Percentiles rank a stretch among this genome's conserved stretches.
These are phyloP conservation scores for Penicillium manginii DNA, from an alignment of 495 filamentous ascomycete species.

Conservation along the genomic window DNA sequence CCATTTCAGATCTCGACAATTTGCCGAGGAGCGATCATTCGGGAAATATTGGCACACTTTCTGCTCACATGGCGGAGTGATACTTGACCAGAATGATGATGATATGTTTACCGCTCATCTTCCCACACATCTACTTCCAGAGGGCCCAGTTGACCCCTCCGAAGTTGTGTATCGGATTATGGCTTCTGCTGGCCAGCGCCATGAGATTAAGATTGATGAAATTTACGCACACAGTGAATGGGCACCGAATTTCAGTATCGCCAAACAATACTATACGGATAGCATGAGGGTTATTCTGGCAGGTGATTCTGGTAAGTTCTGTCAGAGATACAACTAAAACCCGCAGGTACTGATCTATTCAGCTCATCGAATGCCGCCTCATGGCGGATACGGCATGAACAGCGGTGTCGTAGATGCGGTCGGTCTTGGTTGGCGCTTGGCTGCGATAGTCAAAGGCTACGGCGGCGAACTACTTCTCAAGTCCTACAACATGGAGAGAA, in stretches of 20 bases:
- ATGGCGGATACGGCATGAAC: slow-evolving; percentile 42
- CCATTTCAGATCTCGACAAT: slow-evolving; percentile 36
- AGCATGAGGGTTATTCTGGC: slow-evolving; percentile 48
- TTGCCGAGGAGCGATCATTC: slow-evolving; percentile 17
- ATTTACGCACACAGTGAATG: slow-evolving; percentile 31
- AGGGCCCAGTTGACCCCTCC: slow-evolving; percentile 15
- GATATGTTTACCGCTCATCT: slow-evolving; percentile 7
- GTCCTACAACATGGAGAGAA: slow-evolving; percentile 28
- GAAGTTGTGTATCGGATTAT: slow-evolving; percentile 29
- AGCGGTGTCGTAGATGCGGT: slow-evolving; percentile 36
- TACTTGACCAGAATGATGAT: slow-evolving; percentile 35
- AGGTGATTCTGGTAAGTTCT: slow-evolving; percentile 41
- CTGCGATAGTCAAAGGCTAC: slow-evolving; percentile 29
- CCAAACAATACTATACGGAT: slow-evolving; percentile 3
- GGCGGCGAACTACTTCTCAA: slow-evolving; percentile 23
- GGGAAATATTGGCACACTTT: slow-evolving; percentile 40
- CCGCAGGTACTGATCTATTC: slow-evolving; percentile 2
- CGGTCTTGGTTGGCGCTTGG: slow-evolving; percentile 35
- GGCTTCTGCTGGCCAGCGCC: slow-evolving; percentile 21
- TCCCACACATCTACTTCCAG: not conserved
- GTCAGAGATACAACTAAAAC: not conserved
- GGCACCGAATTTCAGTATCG: slow-evolving; percentile 8
- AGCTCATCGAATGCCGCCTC: slow-evolving; percentile 55
- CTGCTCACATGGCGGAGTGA: slow-evolving; percentile 12
- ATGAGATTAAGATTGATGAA: slow-evolving; percentile 33